Percentiles rank a stretch among this genome's conserved stretches.
phyloP scores from a whole-genome alignment of 208 protist species.

The Perkinsela sp. region DNA sequence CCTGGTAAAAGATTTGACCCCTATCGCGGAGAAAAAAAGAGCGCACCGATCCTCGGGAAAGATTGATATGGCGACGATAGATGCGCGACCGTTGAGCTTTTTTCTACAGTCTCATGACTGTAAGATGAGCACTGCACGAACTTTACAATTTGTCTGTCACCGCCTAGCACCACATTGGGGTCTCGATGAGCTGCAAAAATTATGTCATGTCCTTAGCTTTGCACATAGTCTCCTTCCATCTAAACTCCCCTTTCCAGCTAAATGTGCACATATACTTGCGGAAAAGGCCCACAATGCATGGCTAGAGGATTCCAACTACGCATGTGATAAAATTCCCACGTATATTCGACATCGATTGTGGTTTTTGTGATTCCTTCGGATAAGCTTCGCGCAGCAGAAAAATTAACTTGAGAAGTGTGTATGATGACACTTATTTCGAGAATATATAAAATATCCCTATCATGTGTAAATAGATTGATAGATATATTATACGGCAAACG shows the following conservation, averaged over 20 bases:
- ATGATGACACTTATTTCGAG: no score
- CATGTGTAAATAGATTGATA: no score
- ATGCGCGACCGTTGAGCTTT: slow-evolving; percentile 16
- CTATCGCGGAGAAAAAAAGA: slow-evolving; percentile 13
- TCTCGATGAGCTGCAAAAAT: slow-evolving; percentile 33
- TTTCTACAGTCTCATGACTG: slow-evolving; percentile 58
- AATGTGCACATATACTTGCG: slow-evolving; percentile 40
- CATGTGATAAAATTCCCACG: slow-evolving; percentile 27
- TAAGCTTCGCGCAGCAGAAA: no score
- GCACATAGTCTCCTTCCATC: slow-evolving; percentile 28
- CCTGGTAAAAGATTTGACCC: slow-evolving; percentile 26
- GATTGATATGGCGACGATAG: slow-evolving; percentile 8
- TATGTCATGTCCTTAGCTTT: slow-evolving; percentile 32
- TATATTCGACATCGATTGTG: slow-evolving; percentile 32
- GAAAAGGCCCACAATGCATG: slow-evolving; percentile 31
- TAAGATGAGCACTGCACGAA: slow-evolving; percentile 41
- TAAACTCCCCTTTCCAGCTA: slow-evolving; percentile 58
- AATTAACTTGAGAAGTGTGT: no score
- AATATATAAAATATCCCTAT: no score
- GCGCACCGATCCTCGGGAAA: no score
- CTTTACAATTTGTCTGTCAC: slow-evolving; percentile 45
- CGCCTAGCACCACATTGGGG: slow-evolving; percentile 25
- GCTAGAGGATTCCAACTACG: slow-evolving; percentile 29
- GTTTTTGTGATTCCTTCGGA: slow-evolving; percentile 29
- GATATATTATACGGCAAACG: no score